These are phyloP conservation scores for Curvularia sp. DNA, from an alignment of 2,329 filamentous ascomycete genomes.

Conservation along the genomic window DNA sequence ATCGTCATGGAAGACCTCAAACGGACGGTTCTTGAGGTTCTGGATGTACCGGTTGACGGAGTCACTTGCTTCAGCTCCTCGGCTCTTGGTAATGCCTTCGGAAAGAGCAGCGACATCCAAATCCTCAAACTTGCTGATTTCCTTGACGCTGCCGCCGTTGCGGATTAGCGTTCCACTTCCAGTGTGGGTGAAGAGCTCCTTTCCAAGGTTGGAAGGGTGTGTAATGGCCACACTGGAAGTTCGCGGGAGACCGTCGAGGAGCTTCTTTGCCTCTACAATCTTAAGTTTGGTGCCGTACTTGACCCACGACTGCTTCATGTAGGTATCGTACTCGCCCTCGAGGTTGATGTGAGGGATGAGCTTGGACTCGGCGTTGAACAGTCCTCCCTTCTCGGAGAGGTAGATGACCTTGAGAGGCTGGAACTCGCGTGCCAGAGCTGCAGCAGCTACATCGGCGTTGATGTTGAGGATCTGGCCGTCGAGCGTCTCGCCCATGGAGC, in stretches of 20 bases:
- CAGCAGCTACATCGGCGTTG: constrained; percentile 95
- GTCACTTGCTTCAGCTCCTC: constrained; percentile 78
- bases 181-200: constrained; percentile 95
- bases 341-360: constrained; percentile 98
- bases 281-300: constrained; percentile 93
- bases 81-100: constrained; percentile 80
- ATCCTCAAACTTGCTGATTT: constrained; percentile 72
- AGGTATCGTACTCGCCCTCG: constrained; percentile 91
- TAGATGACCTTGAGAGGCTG: constrained; percentile 98
- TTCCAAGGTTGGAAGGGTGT: constrained; percentile 92
- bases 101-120: constrained; percentile 83
- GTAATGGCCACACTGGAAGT: constrained; percentile 97
- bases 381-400: constrained; percentile 94
- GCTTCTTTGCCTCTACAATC: constrained; percentile 96
- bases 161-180: constrained; percentile 93
- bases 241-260: constrained; percentile 85
- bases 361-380: constrained; percentile 93
- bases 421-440: constrained; percentile 85
- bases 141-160: constrained; percentile 86
- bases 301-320: constrained; percentile 95
- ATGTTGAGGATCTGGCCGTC: constrained; percentile 96
- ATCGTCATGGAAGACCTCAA: constrained; percentile 95
- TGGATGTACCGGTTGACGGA: constrained; percentile 89
- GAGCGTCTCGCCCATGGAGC: constrained; percentile 92
- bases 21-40: constrained; percentile 75